Base-by-base conservation (phyloP, 2,329 filamentous ascomycete species). In the Arthrobotrys iridis region DNA sequence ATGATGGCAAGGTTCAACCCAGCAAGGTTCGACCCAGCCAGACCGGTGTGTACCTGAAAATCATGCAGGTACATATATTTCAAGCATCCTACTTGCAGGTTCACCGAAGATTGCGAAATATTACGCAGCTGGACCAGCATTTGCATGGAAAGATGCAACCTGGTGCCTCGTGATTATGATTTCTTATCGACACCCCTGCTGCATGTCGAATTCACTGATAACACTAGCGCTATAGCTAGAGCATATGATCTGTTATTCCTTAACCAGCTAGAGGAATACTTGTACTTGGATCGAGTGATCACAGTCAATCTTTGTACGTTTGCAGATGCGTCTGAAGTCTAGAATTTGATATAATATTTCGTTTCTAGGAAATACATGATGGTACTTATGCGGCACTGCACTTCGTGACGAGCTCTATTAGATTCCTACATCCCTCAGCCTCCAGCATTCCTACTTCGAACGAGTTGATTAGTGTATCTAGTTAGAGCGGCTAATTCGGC, bases 51-150 rank as follows among this genome's bases (percentile, higher is more conserved):
- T 71, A 64, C 66, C 66, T 63, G 48, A 22, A 15, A 6, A 24
- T 71, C 28, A 71, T 71, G 66, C 66, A 71, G 58, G 66, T 64
- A 63, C 58, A 30, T 71, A 52, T 46, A 28, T 24, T 50, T 45
- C 24, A 33, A 8, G n/a, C 37, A 57, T 48, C 58, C 66, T 28
- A 43, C 30, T 30, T 46, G 18, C 57, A 63, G 22, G 43, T 35
- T 28, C 20, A 37, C 26, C 28, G 35, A 20, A 63, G 66, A 48
- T 63, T 15, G 22, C 8, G 30, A 35, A 35, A 7, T 20, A 24
- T 24, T 55, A 20, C 18, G 30, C 24, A 60, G 30, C 13, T 59
- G 7, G 7, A 15, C 2, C 13, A 30, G 50, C 11, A 35, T 24
- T 4, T 70, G 57, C 57, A 60, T 45, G 20, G 11, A 28, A n/a